Percentiles rank a stretch among this genome's conserved stretches.
Evolutionary conservation across 148 eudicot species (phyloP).

Genomic region (Beta vulgaris): DNA sequence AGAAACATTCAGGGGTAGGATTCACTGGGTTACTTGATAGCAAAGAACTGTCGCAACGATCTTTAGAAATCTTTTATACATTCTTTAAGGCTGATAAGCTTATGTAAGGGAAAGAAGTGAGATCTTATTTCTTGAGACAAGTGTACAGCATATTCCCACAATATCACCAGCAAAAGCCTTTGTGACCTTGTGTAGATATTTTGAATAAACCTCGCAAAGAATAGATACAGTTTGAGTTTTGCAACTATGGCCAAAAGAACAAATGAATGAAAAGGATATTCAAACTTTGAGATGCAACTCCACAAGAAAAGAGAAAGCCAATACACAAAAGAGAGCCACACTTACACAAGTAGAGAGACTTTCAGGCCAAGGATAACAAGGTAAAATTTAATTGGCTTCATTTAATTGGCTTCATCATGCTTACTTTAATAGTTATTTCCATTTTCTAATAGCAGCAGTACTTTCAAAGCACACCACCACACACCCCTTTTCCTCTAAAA

Average conservation of each 20-base stretch:
- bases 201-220: neutral
- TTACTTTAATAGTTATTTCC: neutral
- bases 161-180: neutral
- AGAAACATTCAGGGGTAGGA: too few relatives aligned
- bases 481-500: neutral
- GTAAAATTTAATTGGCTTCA: too few relatives aligned
- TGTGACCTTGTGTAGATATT: neutral
- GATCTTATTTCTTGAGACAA: neutral
- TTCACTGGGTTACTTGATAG: neutral
- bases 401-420: neutral
- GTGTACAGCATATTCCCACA: neutral
- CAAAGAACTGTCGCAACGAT: neutral
- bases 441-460: neutral
- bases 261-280: neutral
- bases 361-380: too few relatives aligned
- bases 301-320: neutral
- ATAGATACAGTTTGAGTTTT: neutral
- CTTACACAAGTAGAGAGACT: too few relatives aligned
- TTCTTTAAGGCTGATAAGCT: neutral
- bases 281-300: neutral
- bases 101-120: neutral
- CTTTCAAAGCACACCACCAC: neutral
- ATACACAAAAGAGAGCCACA: too few relatives aligned
- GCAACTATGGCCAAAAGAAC: neutral
- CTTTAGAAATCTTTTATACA: neutral